Base-by-base conservation (phyloP, 2,329 filamentous ascomycete genomes). In the Sclerotinia minor region DNA sequence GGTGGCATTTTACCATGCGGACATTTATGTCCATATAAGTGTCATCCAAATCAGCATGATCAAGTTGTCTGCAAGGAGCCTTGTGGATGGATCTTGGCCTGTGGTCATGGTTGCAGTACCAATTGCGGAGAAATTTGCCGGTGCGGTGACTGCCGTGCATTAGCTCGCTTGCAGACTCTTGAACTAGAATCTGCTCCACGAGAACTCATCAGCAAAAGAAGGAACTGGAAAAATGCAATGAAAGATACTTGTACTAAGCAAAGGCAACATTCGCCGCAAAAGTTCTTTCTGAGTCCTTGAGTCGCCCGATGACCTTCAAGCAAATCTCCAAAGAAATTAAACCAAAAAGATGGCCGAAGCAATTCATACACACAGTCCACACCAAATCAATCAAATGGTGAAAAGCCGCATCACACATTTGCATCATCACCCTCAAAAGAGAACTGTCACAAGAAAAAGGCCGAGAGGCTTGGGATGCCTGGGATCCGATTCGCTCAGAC, bases 1-100 rank as follows among this genome's bases (percentile, higher is more conserved):
- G 70, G 70, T 19, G 78, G 75, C 3, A 77, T 63, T 3, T 68
- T 77, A 15, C 4, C 67, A 2, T 78, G 77, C 64, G 74, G 75
- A 3, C 76, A 78, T 69, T 32, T 61, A 17, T 78, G 77, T 64
- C 66, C 67, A 5, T 60, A 71, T 19, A 68, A 19, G 6, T 78
- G 77, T 55, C 77, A 78, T 65, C 71, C 74, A 4, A 73, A 74
- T 35, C 66, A 69, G 17, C 76, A 78, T 60, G 59, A 70, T 1
- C 45, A 60, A 29, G 26, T 77, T 1, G 15, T 69, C 19, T 78
- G 76, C 61, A 67, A 63, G 13, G 55, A 70, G 38, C 68, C 74
- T 17, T 78, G 77, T 44, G 38, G 55, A 24, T 50, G 55, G 11
- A 53, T 44, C 15, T 65, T 77, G 1, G 15, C 35, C 6, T 78